These are phyloP conservation scores for Parasarocladium wereldwijsianum DNA, from an alignment of 2,329 filamentous ascomycete species.

Conservation along the genomic window DNA sequence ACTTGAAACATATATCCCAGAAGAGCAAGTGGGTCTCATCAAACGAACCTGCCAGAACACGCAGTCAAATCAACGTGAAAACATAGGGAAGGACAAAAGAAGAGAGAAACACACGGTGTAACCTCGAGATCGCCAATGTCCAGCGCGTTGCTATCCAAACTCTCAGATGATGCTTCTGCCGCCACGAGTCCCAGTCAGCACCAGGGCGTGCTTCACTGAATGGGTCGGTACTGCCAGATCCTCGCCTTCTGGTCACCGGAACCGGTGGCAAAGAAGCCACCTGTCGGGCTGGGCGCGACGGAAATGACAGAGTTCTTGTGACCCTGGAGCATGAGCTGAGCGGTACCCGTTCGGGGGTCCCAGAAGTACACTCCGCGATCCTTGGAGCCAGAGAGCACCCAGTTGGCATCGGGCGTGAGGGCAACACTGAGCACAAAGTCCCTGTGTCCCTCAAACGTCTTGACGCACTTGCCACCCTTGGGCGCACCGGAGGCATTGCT, in stretches of 20 bases:
- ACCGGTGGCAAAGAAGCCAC: slow-evolving; percentile 83
- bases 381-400: slow-evolving; percentile 96
- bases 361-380: slow-evolving; percentile 97
- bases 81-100: too few relatives aligned
- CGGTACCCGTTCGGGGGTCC: slow-evolving; percentile 85
- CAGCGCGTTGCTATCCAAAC: too few relatives aligned
- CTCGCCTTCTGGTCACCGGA: slow-evolving; percentile 95
- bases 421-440: slow-evolving; percentile 96
- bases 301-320: slow-evolving; percentile 99
- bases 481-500: slow-evolving; percentile 30
- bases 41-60: too few relatives aligned
- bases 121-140: too few relatives aligned
- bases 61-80: too few relatives aligned
- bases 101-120: too few relatives aligned
- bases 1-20: too few relatives aligned
- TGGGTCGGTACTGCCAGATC: slow-evolving; percentile 74
- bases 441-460: slow-evolving; percentile 94
- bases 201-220: too few relatives aligned
- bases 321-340: slow-evolving; percentile 95
- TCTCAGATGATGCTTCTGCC: too few relatives aligned
- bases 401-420: slow-evolving; percentile 81
- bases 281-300: slow-evolving; percentile 81
- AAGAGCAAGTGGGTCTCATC: too few relatives aligned
- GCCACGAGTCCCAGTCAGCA: too few relatives aligned
- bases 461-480: slow-evolving; percentile 84